Percentiles rank a stretch among this genome's conserved stretches.
These are phyloP conservation scores for Lecanosticta acicola DNA, from an alignment of 2,329 filamentous ascomycete genomes.

Conservation along the genomic window DNA sequence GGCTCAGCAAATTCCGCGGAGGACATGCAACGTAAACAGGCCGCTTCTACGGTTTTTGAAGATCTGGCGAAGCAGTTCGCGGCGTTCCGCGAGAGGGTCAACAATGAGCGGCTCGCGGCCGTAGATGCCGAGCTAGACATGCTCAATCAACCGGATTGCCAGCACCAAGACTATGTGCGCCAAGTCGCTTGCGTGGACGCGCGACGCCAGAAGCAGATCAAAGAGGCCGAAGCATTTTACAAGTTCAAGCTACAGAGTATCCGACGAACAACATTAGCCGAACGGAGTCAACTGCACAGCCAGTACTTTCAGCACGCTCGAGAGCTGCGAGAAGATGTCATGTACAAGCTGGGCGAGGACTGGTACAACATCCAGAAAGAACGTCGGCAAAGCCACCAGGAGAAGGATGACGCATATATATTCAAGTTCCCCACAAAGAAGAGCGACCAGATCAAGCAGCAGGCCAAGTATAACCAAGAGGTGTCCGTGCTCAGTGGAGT, in stretches of 20 bases:
- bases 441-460: conserved; percentile 73
- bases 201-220: conserved; percentile 72
- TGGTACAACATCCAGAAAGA: conserved; percentile 93
- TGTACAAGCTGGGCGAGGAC: conserved; percentile 77
- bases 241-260: conserved; percentile 69
- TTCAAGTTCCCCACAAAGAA: conserved; percentile 73
- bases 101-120: conserved; percentile 79
- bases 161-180: conserved; percentile 85
- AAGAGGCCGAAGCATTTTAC: conserved; percentile 67
- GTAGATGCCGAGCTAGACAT: conserved; percentile 64
- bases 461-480: conserved; percentile 89
- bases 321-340: conserved; percentile 71
- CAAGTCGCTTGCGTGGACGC: conserved; percentile 85
- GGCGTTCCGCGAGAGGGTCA: conserved; percentile 77
- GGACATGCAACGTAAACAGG: conserved; percentile 41
- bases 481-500: conserved; percentile 86
- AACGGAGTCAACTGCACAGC: conserved; percentile 77
- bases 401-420: conserved; percentile 73
- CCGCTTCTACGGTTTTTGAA: conserved; percentile 44
- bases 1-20: conserved; percentile 46
- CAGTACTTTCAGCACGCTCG: conserved; percentile 86
- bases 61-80: conserved; percentile 85
- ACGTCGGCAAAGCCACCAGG: conserved; percentile 69
- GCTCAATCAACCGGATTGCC: conserved; percentile 54
- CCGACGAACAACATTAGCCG: conserved; percentile 68